A percentile compares a stretch with the other conserved stretches of the same genome.
Conservation (phyloP, 2,329 filamentous ascomycete species). For the Aureobasidium sp. region DNA sequence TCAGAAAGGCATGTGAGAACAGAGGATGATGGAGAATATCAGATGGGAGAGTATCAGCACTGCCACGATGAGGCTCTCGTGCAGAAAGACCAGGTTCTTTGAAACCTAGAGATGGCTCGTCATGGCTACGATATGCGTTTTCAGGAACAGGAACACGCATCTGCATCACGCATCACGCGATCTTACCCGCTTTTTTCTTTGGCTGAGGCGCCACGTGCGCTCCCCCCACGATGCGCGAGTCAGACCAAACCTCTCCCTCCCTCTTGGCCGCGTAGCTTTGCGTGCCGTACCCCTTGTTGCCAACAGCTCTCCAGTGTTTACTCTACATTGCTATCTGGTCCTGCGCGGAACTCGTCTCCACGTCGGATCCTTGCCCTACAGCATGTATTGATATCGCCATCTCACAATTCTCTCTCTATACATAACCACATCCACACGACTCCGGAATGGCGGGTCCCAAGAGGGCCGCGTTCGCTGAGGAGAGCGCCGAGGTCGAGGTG, state of each 20-base stretch:
- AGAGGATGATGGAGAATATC: too few relatives aligned
- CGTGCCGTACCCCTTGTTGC: background rate
- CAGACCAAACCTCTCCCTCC: background rate
- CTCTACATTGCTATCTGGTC: background rate
- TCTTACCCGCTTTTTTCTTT: background rate
- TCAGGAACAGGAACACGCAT: background rate
- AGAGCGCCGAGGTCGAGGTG: constrained; percentile 60
- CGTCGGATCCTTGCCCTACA: background rate
- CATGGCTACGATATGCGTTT: constrained; percentile 10
- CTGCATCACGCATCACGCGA: constrained; percentile 2
- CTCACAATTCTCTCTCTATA: background rate
- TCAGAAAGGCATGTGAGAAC: background rate
- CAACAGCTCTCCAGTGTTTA: background rate
- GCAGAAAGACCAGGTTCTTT: background rate
- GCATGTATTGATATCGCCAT: background rate
- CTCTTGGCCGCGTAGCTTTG: background rate
- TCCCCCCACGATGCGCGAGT: background rate
- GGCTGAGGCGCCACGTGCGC: background rate
- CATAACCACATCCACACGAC: background rate
- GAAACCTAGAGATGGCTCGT: background rate
- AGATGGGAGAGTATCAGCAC: background rate
- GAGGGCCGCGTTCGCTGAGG: constrained; percentile 51
- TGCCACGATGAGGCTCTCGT: background rate
- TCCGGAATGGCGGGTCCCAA: constrained; percentile 44
- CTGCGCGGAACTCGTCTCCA: background rate